A percentile compares a stretch with the other conserved stretches of the same genome.
Evolutionary conservation across 768 basidiomycete species (phyloP).

Genomic region (Galerina marginata): DNA sequence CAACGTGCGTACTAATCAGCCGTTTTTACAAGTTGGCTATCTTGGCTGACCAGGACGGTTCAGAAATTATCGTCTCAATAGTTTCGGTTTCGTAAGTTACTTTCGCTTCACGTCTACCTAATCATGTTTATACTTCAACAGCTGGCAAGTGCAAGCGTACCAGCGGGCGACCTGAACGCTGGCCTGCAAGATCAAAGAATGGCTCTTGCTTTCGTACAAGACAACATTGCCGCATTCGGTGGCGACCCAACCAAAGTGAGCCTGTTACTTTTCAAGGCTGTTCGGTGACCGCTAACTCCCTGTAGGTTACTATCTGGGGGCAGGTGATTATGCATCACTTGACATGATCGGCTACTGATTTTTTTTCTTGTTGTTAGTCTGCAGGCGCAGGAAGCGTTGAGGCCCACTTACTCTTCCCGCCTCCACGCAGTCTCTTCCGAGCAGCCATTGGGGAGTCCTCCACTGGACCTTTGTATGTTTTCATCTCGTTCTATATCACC

Average conservation of each 20-base stretch:
- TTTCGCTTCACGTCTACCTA: neutral
- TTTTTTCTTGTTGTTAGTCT: slow-evolving; percentile 30
- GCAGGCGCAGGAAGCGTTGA: slow-evolving; percentile 58
- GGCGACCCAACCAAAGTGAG: slow-evolving; percentile 61
- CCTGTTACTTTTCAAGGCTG: neutral
- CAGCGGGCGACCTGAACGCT: slow-evolving; percentile 57
- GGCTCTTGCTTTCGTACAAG: slow-evolving; percentile 63
- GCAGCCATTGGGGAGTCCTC: slow-evolving; percentile 59
- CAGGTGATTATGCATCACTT: slow-evolving; percentile 17
- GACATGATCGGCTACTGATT: too few species aligned
- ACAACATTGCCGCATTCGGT: slow-evolving; percentile 69
- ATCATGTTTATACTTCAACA: slow-evolving; percentile 25
- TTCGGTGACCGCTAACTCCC: neutral
- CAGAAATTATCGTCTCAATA: slow-evolving; percentile 63
- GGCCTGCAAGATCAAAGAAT: slow-evolving; percentile 66
- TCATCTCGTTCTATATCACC: neutral
- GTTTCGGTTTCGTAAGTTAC: slow-evolving; percentile 57
- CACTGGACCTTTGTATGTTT: slow-evolving; percentile 57
- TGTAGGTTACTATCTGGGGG: slow-evolving; percentile 61
- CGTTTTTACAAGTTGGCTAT: neutral
- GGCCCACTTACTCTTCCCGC: slow-evolving; percentile 50
- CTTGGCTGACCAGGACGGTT: neutral
- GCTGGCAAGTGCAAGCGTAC: slow-evolving; percentile 51
- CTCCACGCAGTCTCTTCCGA: slow-evolving; percentile 46
- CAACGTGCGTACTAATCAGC: slow-evolving; percentile 38